phyloP scores from a whole-genome alignment of 1,139 yeast species.

The Kurtzmaniella quercitrusa region DNA sequence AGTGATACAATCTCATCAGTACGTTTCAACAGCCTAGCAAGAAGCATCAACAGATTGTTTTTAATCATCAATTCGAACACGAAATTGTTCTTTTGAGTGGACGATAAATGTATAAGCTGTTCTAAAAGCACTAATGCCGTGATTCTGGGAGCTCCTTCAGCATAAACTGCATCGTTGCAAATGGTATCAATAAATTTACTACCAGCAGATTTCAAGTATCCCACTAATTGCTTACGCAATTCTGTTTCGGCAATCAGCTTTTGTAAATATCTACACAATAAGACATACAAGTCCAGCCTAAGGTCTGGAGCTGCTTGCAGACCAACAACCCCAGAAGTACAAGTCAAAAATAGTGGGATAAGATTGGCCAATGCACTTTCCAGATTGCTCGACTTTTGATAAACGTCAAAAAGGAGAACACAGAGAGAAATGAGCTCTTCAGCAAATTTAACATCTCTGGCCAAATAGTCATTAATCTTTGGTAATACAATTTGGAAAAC shows the following conservation, averaged over 20 bases:
- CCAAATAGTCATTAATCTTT: constrained; percentile 69
- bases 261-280: constrained; percentile 64
- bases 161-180: constrained; percentile 74
- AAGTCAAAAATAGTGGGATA: constrained; percentile 66
- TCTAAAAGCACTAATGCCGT: constrained; percentile 74
- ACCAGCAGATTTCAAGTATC: constrained; percentile 55
- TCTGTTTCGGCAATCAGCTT: constrained; percentile 39
- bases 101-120: constrained; percentile 57
- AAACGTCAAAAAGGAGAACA: constrained; percentile 65
- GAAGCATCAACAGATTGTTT: constrained; percentile 59
- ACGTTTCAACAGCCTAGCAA: constrained; percentile 64
- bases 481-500: constrained; percentile 75
- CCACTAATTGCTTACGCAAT: constrained; percentile 43
- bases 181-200: constrained; percentile 59
- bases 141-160: constrained; percentile 76
- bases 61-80: constrained; percentile 59
- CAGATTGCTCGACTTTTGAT: constrained; percentile 38
- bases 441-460: constrained; percentile 60
- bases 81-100: constrained; percentile 44
- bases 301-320: constrained; percentile 64
- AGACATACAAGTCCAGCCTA: constrained; percentile 74
- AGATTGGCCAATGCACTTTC: constrained; percentile 42
- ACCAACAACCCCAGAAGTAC: constrained; percentile 67
- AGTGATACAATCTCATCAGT: constrained; percentile 60
- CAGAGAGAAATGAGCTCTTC: constrained; percentile 75